Evolutionary conservation across 1,284 basidiomycete genomes (phyloP).

Genomic region (Xanthoconium separans): DNA sequence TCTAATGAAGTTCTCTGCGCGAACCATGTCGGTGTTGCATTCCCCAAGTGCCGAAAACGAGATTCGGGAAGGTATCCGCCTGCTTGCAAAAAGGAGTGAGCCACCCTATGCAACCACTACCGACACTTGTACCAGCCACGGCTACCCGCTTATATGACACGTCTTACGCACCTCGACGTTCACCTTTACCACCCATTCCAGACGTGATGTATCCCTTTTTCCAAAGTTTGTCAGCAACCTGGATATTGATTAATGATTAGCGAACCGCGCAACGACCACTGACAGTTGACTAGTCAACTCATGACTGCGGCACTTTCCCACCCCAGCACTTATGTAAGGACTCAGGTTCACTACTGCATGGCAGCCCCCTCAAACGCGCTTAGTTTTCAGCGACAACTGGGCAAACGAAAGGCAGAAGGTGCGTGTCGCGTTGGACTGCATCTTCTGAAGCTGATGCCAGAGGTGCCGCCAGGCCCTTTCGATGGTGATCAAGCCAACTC

Average conservation of each 20-base stretch:
- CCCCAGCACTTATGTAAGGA: no score
- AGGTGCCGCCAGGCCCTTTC: no score
- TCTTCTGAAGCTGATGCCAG: no score
- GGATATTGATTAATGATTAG: no score
- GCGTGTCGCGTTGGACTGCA: no score
- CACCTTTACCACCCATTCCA: background rate
- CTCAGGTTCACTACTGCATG: no score
- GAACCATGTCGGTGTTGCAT: background rate
- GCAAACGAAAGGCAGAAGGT: conserved; percentile 23
- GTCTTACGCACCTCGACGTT: background rate
- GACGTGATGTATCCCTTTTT: background rate
- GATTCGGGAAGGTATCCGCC: background rate
- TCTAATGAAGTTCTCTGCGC: background rate
- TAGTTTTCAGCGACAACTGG: no score
- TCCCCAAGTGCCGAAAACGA: background rate
- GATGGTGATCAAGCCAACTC: no score
- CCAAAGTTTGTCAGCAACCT: background rate
- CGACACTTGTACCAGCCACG: background rate
- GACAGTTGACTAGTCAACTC: no score
- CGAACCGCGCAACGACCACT: no score
- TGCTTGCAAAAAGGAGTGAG: background rate
- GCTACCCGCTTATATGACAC: background rate
- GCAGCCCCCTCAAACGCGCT: no score
- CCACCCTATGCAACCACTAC: background rate
- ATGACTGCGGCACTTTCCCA: no score